Base-by-base conservation (phyloP, 176 grass and related monocot genomes). In the Bonia amplexicaulis region DNA sequence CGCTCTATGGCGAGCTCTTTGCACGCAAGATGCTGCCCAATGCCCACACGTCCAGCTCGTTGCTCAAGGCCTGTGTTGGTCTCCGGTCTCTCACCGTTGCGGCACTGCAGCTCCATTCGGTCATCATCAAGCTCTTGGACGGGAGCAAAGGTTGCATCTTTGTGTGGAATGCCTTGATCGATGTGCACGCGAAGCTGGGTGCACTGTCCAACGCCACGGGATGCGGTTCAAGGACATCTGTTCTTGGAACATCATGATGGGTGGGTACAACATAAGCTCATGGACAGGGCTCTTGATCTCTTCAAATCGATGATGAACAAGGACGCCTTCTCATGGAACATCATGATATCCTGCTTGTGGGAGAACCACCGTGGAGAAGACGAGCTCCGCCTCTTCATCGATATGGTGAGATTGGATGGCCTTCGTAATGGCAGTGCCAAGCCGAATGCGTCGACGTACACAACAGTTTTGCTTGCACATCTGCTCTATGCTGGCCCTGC, bases 211-310 rank as follows among this genome's bases (percentile, higher is more conserved):
- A 94, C 3, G 74, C 90, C 27, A 57, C 0, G 39, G 10, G 25
- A 94, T 92, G 87, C 70, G 26, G 35, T 40, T 25, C 39, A 90
- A 79, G 92, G 90, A 94, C 53, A 64, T 85, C 13, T 77, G 73
- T 51, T 90, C 92, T 39, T 86, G 82, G 90, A 94, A 87, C 74
- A 91, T 69, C 29, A 90, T 92, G 89, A 90, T 92, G 87, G 74
- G 76, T 72, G 85, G 29, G 20, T 94, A 90, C 82, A 77, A 40
- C 82, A 88, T 76, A 72, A 80, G 78, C 76, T 86, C 20, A 5
- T 54, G 13, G 48, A 68, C n/a, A 76, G 41, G 88, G 90, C 87
- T 77, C 74, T 94, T 17, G 40, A 57, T 49, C 85, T 92, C 69
- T 94, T 89, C 82, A 74, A 64, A 68, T 80, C 51, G 3, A 88